Evolutionary conservation across 225 moss, liverwort and hornwort genomes (phyloP).

Genomic region (Polytrichum formosum): DNA sequence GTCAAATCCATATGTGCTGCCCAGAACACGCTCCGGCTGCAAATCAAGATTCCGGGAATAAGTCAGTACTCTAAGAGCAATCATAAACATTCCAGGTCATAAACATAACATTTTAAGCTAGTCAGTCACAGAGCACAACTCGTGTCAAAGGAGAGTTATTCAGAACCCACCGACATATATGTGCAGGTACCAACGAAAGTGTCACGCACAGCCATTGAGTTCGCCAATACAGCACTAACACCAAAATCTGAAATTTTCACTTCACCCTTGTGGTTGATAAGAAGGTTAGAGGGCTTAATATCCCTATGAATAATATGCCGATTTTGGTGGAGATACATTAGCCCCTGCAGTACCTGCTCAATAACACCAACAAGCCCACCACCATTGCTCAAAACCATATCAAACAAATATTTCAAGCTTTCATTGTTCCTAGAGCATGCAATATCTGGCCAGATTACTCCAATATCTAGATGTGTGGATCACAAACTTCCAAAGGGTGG

Average conservation of each 20-base stretch:
- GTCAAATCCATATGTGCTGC: slow-evolving; percentile 80
- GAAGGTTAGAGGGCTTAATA: slow-evolving; percentile 92
- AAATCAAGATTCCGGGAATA: slow-evolving; percentile 7
- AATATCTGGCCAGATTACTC: neutral
- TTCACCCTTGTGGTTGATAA: slow-evolving; percentile 81
- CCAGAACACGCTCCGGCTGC: slow-evolving; percentile 92
- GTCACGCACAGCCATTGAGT: slow-evolving; percentile 85
- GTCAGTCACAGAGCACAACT: neutral
- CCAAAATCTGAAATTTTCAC: slow-evolving; percentile 96
- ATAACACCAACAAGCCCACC: neutral
- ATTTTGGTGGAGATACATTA: slow-evolving; percentile 81
- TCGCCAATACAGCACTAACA: slow-evolving; percentile 83
- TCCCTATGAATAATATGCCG: slow-evolving; percentile 91
- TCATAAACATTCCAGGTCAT: too few relatives aligned
- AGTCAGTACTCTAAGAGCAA: neutral
- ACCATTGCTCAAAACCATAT: too few relatives aligned
- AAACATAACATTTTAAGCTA: neutral
- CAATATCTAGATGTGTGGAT: neutral
- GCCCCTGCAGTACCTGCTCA: slow-evolving; percentile 78
- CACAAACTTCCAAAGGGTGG: too few relatives aligned
- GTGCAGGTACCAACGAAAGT: slow-evolving; percentile 95
- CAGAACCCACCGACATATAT: slow-evolving; percentile 85
- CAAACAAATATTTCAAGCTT: neutral
- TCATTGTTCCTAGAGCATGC: neutral
- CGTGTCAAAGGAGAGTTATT: neutral